Evolutionary conservation across 2,329 filamentous ascomycete species (phyloP).

Genomic region (Knoxdaviesia capensis): DNA sequence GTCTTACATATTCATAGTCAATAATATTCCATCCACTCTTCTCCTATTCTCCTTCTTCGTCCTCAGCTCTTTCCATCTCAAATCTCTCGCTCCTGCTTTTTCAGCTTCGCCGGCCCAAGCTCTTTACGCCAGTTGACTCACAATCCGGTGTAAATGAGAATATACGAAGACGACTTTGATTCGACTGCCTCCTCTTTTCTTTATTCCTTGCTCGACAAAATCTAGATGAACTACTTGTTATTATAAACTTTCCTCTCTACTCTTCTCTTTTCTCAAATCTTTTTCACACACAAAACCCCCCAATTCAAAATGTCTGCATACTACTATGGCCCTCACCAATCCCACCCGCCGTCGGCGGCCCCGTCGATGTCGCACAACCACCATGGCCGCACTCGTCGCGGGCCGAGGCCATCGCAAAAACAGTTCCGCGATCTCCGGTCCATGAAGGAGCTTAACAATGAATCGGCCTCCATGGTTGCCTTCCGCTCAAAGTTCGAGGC

Average conservation of each 20-base stretch:
- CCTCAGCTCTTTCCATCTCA: slow-evolving; percentile 1
- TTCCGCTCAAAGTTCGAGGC: slow-evolving; percentile 84
- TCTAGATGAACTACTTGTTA: slow-evolving; percentile 1
- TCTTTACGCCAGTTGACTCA: too few relatives aligned
- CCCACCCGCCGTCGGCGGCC: slow-evolving; percentile 18
- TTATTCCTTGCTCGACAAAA: not conserved
- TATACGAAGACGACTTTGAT: not conserved
- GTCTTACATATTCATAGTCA: not conserved
- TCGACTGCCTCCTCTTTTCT: not conserved
- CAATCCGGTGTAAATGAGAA: too few relatives aligned
- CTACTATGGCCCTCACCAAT: slow-evolving; percentile 40
- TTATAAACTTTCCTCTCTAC: not conserved
- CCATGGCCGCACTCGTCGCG: slow-evolving; percentile 69
- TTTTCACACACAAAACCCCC: not conserved
- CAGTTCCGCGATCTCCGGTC: slow-evolving; percentile 71
- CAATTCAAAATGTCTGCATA: slow-evolving; percentile 38
- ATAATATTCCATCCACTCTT: not conserved
- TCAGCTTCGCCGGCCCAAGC: not conserved
- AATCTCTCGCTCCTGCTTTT: slow-evolving; percentile 1
- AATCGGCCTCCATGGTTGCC: slow-evolving; percentile 52
- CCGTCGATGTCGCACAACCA: slow-evolving; percentile 51
- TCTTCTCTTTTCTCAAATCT: not conserved
- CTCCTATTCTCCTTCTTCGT: not conserved
- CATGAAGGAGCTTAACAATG: slow-evolving; percentile 60
- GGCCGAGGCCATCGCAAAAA: slow-evolving; percentile 45